phyloP scores from a whole-genome alignment of 2,329 filamentous ascomycete species.

The Penicillium sumatraense region DNA sequence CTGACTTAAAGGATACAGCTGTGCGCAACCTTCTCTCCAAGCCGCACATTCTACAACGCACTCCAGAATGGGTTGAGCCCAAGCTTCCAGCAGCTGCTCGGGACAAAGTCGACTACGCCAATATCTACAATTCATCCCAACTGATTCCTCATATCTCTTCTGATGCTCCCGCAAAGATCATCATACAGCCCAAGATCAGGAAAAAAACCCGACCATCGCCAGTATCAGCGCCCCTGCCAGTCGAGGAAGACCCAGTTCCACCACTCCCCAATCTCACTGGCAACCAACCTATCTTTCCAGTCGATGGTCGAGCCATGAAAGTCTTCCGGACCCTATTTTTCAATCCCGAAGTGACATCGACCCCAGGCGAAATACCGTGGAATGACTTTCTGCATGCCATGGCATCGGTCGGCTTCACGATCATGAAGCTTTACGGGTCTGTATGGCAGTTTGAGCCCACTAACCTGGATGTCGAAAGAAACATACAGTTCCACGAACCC shows the following conservation, averaged over 20 bases:
- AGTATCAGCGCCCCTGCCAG: background rate
- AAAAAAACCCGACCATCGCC: too few species aligned
- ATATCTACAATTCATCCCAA: too few species aligned
- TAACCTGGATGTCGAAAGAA: constrained; percentile 47
- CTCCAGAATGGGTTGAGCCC: background rate
- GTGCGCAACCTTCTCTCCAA: background rate
- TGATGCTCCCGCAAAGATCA: too few species aligned
- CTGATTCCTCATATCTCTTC: too few species aligned
- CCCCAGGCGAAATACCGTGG: background rate
- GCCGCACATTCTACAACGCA: background rate
- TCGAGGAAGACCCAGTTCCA: background rate
- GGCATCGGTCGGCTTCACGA: constrained; percentile 13
- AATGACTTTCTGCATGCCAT: background rate
- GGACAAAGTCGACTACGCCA: background rate
- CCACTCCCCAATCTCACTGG: too few species aligned
- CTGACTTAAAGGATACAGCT: background rate
- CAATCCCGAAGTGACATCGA: background rate
- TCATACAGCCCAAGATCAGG: too few species aligned
- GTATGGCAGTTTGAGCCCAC: constrained; percentile 63
- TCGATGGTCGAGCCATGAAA: background rate
- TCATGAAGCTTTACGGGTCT: constrained; percentile 64
- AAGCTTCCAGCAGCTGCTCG: background rate
- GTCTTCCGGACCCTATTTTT: background rate
- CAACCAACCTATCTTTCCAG: background rate
- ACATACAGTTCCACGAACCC: constrained; percentile 66